These are phyloP conservation scores for Rhodosporidiobolus odoratus DNA, from an alignment of 768 basidiomycete genomes.

Conservation along the genomic window DNA sequence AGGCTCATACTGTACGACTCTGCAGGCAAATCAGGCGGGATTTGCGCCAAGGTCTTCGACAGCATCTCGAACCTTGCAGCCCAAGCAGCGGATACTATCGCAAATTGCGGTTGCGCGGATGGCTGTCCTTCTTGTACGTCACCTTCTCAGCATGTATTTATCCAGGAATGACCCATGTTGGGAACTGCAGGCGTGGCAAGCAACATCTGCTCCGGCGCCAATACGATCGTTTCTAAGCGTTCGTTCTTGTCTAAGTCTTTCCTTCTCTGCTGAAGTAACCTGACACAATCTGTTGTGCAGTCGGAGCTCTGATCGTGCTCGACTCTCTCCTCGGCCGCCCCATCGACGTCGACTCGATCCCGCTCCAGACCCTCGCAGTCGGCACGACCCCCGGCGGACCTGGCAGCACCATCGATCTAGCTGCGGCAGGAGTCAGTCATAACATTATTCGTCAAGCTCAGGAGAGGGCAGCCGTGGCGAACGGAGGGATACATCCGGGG, in stretches of 20 bases:
- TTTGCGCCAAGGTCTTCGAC: conserved; percentile 75
- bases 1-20: conserved; percentile 78
- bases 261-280: not conserved
- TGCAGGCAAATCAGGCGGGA: conserved; percentile 63
- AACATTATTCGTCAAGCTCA: conserved; percentile 3
- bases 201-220: conserved; percentile 32
- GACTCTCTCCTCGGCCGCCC: conserved; percentile 52
- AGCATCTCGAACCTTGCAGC: conserved; percentile 58
- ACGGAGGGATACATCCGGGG: not conserved
- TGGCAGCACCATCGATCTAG: conserved; percentile 31
- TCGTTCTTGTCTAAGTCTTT: not conserved
- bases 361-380: conserved; percentile 28
- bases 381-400: conserved; percentile 31
- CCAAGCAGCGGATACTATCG: conserved; percentile 58
- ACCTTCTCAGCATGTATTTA: not conserved
- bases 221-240: conserved; percentile 36
- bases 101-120: conserved; percentile 60
- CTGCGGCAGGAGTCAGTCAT: conserved; percentile 9
- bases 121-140: conserved; percentile 67
- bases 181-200: conserved; percentile 29
- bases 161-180: not conserved
- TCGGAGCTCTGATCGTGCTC: conserved; percentile 36
- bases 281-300: not conserved
- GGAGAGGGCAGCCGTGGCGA: not conserved
- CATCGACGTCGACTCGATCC: conserved; percentile 49